phyloP scores from a whole-genome alignment of 495 filamentous ascomycete genomes.

The Articulospora tetracladia region DNA sequence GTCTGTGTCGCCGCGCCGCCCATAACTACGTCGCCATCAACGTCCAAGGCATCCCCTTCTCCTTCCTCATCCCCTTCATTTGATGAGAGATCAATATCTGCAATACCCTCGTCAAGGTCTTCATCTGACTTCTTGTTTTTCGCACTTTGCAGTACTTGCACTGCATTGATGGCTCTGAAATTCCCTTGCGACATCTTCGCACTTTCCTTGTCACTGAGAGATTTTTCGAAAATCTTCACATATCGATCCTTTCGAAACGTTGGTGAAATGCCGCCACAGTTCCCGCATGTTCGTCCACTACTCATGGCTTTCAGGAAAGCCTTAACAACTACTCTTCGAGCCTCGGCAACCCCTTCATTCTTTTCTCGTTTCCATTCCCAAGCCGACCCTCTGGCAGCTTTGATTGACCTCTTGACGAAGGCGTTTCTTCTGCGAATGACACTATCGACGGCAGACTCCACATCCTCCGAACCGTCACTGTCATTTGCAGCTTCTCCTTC shows the following conservation, averaged over 20 bases:
- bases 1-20: slow-evolving; percentile 32
- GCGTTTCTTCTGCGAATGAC: slow-evolving; percentile 62
- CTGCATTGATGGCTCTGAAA: slow-evolving; percentile 62
- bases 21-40: slow-evolving; percentile 50
- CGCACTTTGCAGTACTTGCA: slow-evolving; percentile 25
- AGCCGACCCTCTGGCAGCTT: slow-evolving; percentile 24
- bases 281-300: slow-evolving; percentile 61
- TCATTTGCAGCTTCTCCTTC: slow-evolving; percentile 27
- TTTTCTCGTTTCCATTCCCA: slow-evolving; percentile 50
- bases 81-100: slow-evolving; percentile 53
- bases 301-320: slow-evolving; percentile 71
- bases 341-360: slow-evolving; percentile 74
- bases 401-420: slow-evolving; percentile 67
- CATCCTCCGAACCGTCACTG: slow-evolving; percentile 26
- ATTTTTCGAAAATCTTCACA: slow-evolving; percentile 89
- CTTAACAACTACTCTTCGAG: slow-evolving; percentile 70
- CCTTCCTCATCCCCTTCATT: slow-evolving; percentile 43
- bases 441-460: slow-evolving; percentile 39
- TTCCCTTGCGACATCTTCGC: slow-evolving; percentile 68
- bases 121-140: slow-evolving; percentile 25
- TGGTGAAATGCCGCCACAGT: slow-evolving; percentile 71
- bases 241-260: slow-evolving; percentile 79
- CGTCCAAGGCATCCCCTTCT: slow-evolving; percentile 44
- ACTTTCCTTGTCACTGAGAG: slow-evolving; percentile 64
- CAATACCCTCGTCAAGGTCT: slow-evolving; percentile 61